Percentiles rank a stretch among this genome's conserved stretches.
Evolutionary conservation across 2,329 filamentous ascomycete genomes (phyloP).

Genomic region (Graphiopsis chlorocephala): DNA sequence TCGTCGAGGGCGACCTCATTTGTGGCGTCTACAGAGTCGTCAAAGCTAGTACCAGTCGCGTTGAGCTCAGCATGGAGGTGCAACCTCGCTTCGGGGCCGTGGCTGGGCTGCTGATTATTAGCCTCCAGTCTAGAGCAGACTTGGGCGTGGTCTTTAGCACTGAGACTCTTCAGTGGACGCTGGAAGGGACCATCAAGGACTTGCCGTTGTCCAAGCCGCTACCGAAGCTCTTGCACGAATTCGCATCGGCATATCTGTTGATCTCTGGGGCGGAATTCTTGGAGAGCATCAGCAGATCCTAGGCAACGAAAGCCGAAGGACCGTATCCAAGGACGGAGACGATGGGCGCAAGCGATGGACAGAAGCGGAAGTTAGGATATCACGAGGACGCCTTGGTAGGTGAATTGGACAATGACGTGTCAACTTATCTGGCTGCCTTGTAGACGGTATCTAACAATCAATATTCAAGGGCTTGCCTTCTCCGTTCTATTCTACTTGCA

Average conservation of each 20-base stretch:
- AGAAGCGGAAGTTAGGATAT: too few relatives aligned
- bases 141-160: not conserved
- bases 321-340: too few relatives aligned
- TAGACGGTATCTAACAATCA: too few relatives aligned
- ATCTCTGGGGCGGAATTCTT: slow-evolving; percentile 20
- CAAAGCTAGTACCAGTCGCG: slow-evolving; percentile 17
- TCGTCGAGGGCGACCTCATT: slow-evolving; percentile 24
- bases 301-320: too few relatives aligned
- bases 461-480: too few relatives aligned
- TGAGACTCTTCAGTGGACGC: not conserved
- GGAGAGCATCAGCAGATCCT: too few relatives aligned
- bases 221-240: slow-evolving; percentile 20
- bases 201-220: slow-evolving; percentile 23
- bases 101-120: not conserved
- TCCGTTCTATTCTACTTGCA: too few relatives aligned
- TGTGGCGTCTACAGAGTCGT: slow-evolving; percentile 24
- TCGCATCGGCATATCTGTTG: slow-evolving; percentile 19
- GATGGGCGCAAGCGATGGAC: too few relatives aligned
- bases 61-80: slow-evolving; percentile 19
- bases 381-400: too few relatives aligned
- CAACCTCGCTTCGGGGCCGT: not conserved
- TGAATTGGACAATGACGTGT: too few relatives aligned
- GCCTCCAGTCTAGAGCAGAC: not conserved
- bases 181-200: not conserved
- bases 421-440: too few relatives aligned